A percentile compares a stretch with the other conserved stretches of the same genome.
Conservation (phyloP, 2,329 filamentous ascomycete genomes). For the Penicillium sp. region DNA sequence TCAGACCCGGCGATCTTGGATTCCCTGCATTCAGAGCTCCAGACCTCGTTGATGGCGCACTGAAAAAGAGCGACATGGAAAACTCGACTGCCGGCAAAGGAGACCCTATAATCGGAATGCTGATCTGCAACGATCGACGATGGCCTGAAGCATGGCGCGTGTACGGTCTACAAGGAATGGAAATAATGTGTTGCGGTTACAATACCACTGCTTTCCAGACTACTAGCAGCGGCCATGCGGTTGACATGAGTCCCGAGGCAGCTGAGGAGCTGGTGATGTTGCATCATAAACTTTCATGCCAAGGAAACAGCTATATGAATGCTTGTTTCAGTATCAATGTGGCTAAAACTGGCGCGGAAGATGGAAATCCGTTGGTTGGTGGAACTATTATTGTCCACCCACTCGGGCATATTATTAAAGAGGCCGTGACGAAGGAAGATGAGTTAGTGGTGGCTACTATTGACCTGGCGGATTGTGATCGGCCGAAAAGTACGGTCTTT, state of each 20-base stretch:
- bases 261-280: constrained; percentile 52
- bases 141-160: constrained; percentile 57
- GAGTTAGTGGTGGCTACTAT: constrained; percentile 55
- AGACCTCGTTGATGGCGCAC: constrained; percentile 38
- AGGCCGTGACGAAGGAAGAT: constrained; percentile 50
- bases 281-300: constrained; percentile 54
- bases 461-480: constrained; percentile 49
- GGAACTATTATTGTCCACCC: constrained; percentile 52
- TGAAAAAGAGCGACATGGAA: not conserved
- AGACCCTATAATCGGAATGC: constrained; percentile 56
- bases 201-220: constrained; percentile 54
- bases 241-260: constrained; percentile 46
- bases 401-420: constrained; percentile 52
- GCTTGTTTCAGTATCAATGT: constrained; percentile 52
- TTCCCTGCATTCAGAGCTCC: constrained; percentile 56
- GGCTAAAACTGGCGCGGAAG: constrained; percentile 53
- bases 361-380: constrained; percentile 52
- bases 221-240: constrained; percentile 44
- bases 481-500: constrained; percentile 50
- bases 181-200: constrained; percentile 52
- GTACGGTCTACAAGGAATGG: constrained; percentile 53
- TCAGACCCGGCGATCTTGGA: constrained; percentile 53
- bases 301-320: constrained; percentile 56
- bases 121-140: constrained; percentile 58
- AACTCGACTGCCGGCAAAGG: constrained; percentile 29